Percentiles rank a stretch among this genome's conserved stretches.
phyloP scores from a whole-genome alignment of 345 rosid genomes.

The Aurinia saxatilis region DNA sequence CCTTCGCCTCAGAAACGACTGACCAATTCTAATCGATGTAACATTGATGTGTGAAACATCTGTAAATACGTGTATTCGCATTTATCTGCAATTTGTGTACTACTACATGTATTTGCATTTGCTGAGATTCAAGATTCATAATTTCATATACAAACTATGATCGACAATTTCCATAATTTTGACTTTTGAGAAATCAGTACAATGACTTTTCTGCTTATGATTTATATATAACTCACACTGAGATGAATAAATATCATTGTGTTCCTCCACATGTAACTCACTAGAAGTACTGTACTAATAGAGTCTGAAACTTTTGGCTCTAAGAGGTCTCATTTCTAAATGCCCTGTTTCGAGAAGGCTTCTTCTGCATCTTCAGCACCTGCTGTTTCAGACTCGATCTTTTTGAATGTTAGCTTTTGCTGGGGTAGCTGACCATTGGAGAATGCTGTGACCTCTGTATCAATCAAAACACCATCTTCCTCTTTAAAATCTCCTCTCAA shows the following conservation, averaged over 20 bases:
- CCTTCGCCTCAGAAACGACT: slow-evolving; percentile 18
- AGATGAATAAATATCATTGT: not conserved
- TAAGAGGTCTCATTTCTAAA: not conserved
- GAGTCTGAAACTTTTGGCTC: not conserved
- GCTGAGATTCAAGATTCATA: slow-evolving; percentile 11
- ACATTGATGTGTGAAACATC: slow-evolving; percentile 22
- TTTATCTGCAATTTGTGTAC: slow-evolving; percentile 11
- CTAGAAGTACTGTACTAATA: not conserved
- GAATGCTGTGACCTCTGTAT: slow-evolving; percentile 66
- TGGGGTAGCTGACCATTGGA: slow-evolving; percentile 79
- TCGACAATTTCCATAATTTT: not conserved
- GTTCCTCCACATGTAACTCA: not conserved
- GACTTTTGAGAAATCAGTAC: slow-evolving; percentile 2
- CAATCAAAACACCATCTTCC: slow-evolving; percentile 57
- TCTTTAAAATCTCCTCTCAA: slow-evolving; percentile 87
- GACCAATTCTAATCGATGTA: slow-evolving; percentile 16
- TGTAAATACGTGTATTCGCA: slow-evolving; percentile 21
- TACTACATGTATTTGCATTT: slow-evolving; percentile 5
- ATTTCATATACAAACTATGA: not conserved
- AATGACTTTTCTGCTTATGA: not conserved
- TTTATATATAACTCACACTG: slow-evolving; percentile 2
- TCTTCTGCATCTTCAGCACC: slow-evolving; percentile 36
- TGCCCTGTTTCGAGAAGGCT: slow-evolving; percentile 20
- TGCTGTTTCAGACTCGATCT: slow-evolving; percentile 26
- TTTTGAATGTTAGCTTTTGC: slow-evolving; percentile 70